phyloP scores from a whole-genome alignment of 495 filamentous ascomycete species.

The Lasiosphaeria miniovina region DNA sequence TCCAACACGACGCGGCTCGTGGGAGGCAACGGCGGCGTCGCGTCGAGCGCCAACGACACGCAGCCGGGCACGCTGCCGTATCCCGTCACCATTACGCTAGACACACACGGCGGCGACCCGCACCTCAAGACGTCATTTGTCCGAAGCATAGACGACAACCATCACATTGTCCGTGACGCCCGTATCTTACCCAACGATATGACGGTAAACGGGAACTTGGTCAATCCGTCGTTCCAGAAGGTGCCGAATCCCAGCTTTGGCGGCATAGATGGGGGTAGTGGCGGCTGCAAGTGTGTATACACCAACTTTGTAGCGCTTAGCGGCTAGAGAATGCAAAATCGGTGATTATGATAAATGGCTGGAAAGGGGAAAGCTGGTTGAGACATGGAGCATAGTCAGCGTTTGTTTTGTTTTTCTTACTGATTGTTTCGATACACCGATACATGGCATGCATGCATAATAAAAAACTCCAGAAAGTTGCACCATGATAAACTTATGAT shows the following conservation, averaged over 20 bases:
- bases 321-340: not conserved
- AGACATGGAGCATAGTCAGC: too few relatives aligned
- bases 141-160: conserved; percentile 57
- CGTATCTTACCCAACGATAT: conserved; percentile 59
- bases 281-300: conserved; percentile 75
- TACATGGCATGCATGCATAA: too few relatives aligned
- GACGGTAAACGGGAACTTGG: conserved; percentile 54
- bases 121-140: conserved; percentile 67
- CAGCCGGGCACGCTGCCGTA: conserved; percentile 80
- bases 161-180: conserved; percentile 50
- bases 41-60: conserved; percentile 19
- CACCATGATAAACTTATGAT: too few relatives aligned
- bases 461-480: too few relatives aligned
- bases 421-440: too few relatives aligned
- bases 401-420: too few relatives aligned
- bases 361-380: too few relatives aligned
- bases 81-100: conserved; percentile 74
- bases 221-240: conserved; percentile 54
- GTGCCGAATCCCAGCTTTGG: conserved; percentile 40
- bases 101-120: conserved; percentile 71
- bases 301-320: conserved; percentile 54
- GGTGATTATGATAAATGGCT: not conserved
- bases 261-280: conserved; percentile 66
- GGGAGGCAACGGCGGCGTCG: conserved; percentile 14
- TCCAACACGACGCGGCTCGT: conserved; percentile 46